Evolutionary conservation across 495 filamentous ascomycete species (phyloP), one percentile per base, ranked within the genome.

Genomic region (Neurospora sp.): DNA sequence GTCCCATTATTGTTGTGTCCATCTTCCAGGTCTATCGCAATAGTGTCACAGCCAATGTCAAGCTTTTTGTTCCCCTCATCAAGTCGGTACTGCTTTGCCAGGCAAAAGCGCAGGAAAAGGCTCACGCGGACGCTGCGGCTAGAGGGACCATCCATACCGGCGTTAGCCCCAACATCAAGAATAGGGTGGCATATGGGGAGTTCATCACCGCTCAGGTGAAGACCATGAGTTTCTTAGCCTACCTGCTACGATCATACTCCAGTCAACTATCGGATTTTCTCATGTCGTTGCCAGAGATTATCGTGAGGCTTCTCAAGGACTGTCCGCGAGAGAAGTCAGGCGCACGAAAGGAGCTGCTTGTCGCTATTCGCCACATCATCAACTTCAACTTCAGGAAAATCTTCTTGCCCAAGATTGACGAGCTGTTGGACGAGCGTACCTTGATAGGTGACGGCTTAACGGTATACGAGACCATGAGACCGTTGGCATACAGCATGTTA

Each of bases 371-470:
- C 16, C 96, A 99, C 77, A 98, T 98, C 75, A 98, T 98, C 82
- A 99, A 99, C 80, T 98, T 98, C 83, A 98, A 97, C 78, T 98
- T 98, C 74, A 86, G 96, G 71, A 96, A 92, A 78, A 97, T 99
- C 27, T 99, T 98, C 80, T 83, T 98, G 39, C 90, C 89, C 44
- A 97, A 95, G 81, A 98, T 99, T 78, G 94, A 98, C 76, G 94
- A 98, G 77, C 87, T 99, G 47, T 83, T 99, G 38, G 96, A 99
- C 74, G 93, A 98, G 82, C 84, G 92, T 72, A 97, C 94, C 0
- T 81, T 99, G 44, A 96, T 98, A 71, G 96, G 96, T 12, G 96
- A 99, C 82, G 95, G 96, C 2, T 82, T 98, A 37, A 98, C 96
- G 0, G 96, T 98, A 3, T 97, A 98, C 77, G 96, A 98, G 78